Conservation (phyloP, 1,139 yeast species). For the Yamadazyma songkhlaensis region DNA sequence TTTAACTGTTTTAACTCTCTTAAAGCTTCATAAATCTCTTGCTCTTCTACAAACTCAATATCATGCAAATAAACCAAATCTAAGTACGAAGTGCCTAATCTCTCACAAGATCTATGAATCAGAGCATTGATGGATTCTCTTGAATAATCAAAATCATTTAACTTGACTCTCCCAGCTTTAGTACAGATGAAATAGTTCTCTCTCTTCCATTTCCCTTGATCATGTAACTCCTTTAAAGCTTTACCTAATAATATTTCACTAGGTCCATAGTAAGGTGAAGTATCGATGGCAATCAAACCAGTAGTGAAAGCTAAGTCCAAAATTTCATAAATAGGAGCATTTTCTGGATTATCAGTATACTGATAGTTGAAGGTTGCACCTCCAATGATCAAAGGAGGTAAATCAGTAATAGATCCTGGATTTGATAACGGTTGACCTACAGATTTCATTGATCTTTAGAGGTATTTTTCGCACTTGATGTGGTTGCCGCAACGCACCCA, state of each 20-base stretch:
- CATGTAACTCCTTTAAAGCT: constrained; percentile 46
- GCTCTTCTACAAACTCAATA: constrained; percentile 70
- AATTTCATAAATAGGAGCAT: constrained; percentile 56
- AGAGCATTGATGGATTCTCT: constrained; percentile 58
- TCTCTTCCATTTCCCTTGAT: constrained; percentile 45
- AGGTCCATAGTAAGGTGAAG: constrained; percentile 92
- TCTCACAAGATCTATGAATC: constrained; percentile 59
- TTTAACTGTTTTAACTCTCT: constrained; percentile 57
- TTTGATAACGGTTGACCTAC: constrained; percentile 8
- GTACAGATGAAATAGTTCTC: constrained; percentile 72
- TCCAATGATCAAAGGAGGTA: constrained; percentile 70
- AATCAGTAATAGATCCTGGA: constrained; percentile 27
- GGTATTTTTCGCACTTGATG: too few relatives aligned
- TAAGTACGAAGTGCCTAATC: constrained; percentile 64
- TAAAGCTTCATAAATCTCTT: constrained; percentile 60
- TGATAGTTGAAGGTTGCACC: constrained; percentile 85
- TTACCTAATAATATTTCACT: constrained; percentile 74
- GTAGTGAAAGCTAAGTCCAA: constrained; percentile 56
- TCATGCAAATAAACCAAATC: constrained; percentile 88
- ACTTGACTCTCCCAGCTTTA: constrained; percentile 75
- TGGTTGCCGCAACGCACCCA: too few relatives aligned
- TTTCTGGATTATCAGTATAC: constrained; percentile 64
- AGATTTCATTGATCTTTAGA: too few relatives aligned
- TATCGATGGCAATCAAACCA: constrained; percentile 80
- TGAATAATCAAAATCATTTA: constrained; percentile 74